A percentile compares a stretch with the other conserved stretches of the same genome.
phyloP scores from a whole-genome alignment of 164 flowering plant species.

The Aristolochia contorta region DNA sequence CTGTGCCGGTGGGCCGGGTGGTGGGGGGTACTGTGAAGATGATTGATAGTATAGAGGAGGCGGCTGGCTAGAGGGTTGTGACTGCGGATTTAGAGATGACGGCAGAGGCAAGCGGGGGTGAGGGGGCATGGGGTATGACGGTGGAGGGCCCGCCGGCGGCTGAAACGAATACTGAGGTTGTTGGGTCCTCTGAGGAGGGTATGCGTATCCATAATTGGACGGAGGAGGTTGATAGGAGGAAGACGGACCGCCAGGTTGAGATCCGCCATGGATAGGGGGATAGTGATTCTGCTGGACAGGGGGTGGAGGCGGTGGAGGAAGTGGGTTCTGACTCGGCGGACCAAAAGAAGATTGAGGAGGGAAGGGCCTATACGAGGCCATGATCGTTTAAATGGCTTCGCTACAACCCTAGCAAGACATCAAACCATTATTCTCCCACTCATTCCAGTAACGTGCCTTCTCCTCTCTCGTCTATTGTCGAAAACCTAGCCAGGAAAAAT shows the following conservation, averaged over 20 bases:
- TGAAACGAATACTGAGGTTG: conserved; percentile 32
- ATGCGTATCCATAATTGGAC: conserved; percentile 24
- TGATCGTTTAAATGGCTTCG: conserved; percentile 4
- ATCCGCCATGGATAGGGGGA: conserved; percentile 28
- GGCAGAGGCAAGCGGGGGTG: conserved; percentile 27
- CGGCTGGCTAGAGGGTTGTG: conserved; percentile 12
- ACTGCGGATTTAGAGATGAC: conserved; percentile 17
- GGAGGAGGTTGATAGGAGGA: conserved; percentile 18
- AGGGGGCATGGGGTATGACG: conserved; percentile 1
- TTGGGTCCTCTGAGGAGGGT: conserved; percentile 22
- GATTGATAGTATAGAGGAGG: conserved; percentile 37
- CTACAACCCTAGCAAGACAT: background rate
- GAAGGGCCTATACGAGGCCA: conserved; percentile 70
- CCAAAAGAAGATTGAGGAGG: conserved; percentile 39
- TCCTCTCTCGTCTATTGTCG: too few relatives aligned
- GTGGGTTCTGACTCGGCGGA: conserved; percentile 32
- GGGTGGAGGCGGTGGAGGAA: conserved; percentile 21
- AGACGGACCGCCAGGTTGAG: conserved; percentile 14
- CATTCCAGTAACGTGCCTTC: too few relatives aligned
- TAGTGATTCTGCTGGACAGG: conserved; percentile 17
- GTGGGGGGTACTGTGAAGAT: conserved; percentile 26
- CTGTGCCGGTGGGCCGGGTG: conserved; percentile 21
- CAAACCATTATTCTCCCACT: too few relatives aligned
- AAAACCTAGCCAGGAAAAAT: too few relatives aligned
- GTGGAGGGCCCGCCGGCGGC: conserved; percentile 22